Base-by-base conservation (phyloP, 2,329 filamentous ascomycete species). In the Tolypocladium guangdongense region DNA sequence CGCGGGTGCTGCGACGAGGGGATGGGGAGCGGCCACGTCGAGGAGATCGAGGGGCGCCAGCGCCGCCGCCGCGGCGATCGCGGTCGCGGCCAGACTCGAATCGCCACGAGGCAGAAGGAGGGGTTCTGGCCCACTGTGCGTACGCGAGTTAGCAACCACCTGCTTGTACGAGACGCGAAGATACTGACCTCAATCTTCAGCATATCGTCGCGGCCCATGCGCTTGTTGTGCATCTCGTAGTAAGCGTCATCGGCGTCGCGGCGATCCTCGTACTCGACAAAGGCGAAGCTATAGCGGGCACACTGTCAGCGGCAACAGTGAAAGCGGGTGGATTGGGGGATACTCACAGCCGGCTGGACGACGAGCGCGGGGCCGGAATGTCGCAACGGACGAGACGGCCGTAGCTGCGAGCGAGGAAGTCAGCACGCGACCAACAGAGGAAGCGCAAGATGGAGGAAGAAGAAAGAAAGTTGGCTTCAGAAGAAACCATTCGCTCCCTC, bases 221-320 rank as follows among this genome's bases (percentile, higher is more conserved):
- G 90, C 83, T 96, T 96, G 78, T 97, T 97, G 70, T 99, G 93
- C 93, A 99, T 99, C 76, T 99, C 93, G 71, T 99, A 90, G 70
- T 99, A 99, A 49, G 93, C 93, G 75, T 99, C 93, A 71, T 99
- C 93, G 59, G 93, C 91, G 78, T 99, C 93, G 63, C 93, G 91
- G 64, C 92, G 89, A 71, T 91, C 95, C 77, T 99, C 93, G 72
- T 99, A 99, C 75, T 99, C 93, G 60, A 99, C 93, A 71, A 99
- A 99, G 38, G 93, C 93, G 71, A 99, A 99, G 62, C 93, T 84
- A 30, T 7, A 27, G 33, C 18, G 3, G 30, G 7, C 32, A 14
- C 2, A 32, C 24, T 3, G 49, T 61, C 36, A 57, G 54, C 27
- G 30, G 16, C 11, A 14, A 49, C 12, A 7, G 2, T 24, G 10